Base-by-base conservation (phyloP, 257 asterid species). In the Verbascum thapsus region DNA sequence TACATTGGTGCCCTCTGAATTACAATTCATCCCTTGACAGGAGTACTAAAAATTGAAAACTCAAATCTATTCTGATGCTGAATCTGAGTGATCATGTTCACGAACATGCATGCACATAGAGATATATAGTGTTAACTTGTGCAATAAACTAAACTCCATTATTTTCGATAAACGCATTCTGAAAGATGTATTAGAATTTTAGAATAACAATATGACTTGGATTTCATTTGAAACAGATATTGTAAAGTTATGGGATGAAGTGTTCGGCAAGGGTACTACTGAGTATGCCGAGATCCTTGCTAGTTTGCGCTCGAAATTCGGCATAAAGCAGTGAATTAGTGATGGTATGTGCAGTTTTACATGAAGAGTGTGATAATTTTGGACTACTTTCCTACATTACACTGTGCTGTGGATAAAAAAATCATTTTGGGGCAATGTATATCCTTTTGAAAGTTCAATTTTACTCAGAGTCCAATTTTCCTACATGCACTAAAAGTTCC, bases 221-320 rank as follows among this genome's bases (percentile, higher is more conserved):
- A 37, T 63, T 58, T 61, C 49, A 56, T 56, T 57, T 61, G 72
- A 38, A 69, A 71, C 85, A 91, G 96, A 86, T 71, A 78, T 88
- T 32, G 45, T 11, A 53, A 78, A 73, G 85, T 82, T 81, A 15
- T 88, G 95, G 98, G 62, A 80, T 49, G 91, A 86, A 75, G 72
- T 82, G 15, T 86, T 88, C 76, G 67, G 81, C 77, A 80, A 81
- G 83, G 83, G 63, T 34, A 68, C 74, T 13, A 17, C 66, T 4
- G 78, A 72, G 55, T 72, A 80, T 58, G 40, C 65, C 3, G 86
- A 84, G 53, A 76, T 74, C 43, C 80, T 88, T 16, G 39, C 48
- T 67, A 74, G 67, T 37, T 68, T 88, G 69, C 74, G 77, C 40
- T 13, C 76, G 8, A 81, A 51, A 63, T 91, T 81, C 34, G 81